Evolutionary conservation across 352 stramenopile genomes (phyloP).

Genomic region (Globisporangium cystogenes): DNA sequence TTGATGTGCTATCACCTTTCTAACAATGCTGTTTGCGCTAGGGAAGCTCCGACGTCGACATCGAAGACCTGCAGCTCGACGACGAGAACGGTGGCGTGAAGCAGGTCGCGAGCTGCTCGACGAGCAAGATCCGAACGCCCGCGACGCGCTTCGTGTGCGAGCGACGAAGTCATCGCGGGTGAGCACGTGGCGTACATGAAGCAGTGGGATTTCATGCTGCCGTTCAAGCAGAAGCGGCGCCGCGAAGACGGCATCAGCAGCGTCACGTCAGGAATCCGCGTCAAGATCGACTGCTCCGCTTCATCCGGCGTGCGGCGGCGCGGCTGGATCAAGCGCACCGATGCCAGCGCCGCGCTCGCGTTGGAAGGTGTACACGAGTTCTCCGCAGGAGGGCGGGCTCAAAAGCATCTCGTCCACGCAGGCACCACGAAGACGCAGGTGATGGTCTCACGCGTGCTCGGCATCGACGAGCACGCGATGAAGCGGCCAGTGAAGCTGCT

Average conservation of each 20-base stretch:
- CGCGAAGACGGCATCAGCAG: constrained; percentile 98
- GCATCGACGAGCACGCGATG: constrained; percentile 81
- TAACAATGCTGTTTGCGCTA: constrained; percentile 67
- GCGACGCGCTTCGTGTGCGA: constrained; percentile 32
- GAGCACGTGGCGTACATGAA: constrained; percentile 88
- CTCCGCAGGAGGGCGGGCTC: constrained; percentile 87
- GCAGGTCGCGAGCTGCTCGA: constrained; percentile 56
- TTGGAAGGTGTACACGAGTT: constrained; percentile 89
- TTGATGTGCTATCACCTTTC: too few species aligned
- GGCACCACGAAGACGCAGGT: constrained; percentile 91
- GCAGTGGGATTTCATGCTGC: constrained; percentile 90
- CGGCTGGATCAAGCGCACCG: constrained; percentile 79
- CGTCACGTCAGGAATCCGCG: constrained; percentile 91
- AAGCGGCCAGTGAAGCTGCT: constrained; percentile 88
- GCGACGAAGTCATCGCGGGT: constrained; percentile 89
- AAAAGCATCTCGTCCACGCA: constrained; percentile 94
- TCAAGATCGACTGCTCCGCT: constrained; percentile 61
- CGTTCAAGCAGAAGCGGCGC: constrained; percentile 94
- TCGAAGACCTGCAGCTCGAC: constrained; percentile 40
- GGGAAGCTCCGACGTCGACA: constrained; percentile 35
- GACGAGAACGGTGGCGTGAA: constrained; percentile 18
- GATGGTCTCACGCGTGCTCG: constrained; percentile 86
- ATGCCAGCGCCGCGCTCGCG: constrained; percentile 70
- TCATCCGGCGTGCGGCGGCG: constrained; percentile 77
- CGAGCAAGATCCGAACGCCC: constrained; percentile 57